Evolutionary conservation across 2,329 filamentous ascomycete species (phyloP), one percentile per base, ranked within the genome.

Genomic region (Fusarium buxicola): DNA sequence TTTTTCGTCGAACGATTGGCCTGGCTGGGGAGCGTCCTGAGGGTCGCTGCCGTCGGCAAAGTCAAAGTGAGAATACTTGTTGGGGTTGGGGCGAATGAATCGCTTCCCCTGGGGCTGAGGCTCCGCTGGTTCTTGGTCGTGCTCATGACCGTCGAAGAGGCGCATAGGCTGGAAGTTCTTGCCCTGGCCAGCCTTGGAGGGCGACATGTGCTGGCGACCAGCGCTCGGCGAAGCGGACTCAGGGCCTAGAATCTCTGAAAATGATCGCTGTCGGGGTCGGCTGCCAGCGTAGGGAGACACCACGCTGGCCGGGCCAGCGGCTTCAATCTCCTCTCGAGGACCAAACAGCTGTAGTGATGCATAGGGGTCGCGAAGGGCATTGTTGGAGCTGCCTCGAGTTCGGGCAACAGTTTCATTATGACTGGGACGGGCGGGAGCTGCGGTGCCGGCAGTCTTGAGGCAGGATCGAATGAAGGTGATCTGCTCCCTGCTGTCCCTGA

Each of bases 31-130:
- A 15, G 76, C 76, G 46, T 85, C 81, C 58, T 79, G 76, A 13
- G 80, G 78, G 52, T 86, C 83, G 16, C 80, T 84, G 46, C 87
- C 88, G 65, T 92, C 88, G 55, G 84, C 87, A 72, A 96, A 91
- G 58, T 93, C 89, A 73, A 96, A 96, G 77, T 98, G 94, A 56
- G 90, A 82, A 79, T 88, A 97, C 76, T 92, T 96, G 72, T 87
- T 87, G 3, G 91, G 86, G 74, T 95, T 86, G 7, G 91, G 89
- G 71, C 89, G 83, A 71, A 84, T 82, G 66, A 77, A 78, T 50
- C 77, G 78, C 35, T 81, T 80, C 25, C 77, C 75, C 52, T 76
- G 75, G 39, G 72, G 65, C 41, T 81, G 77, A 34, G 79, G 80
- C 25, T 74, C 78, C 66, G 82, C 75, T 43, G 76, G 75, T 57